Evolutionary conservation across 2,329 filamentous ascomycete genomes (phyloP), one percentile per base, ranked within the genome.

Genomic region (Pseudocercospora ulei): DNA sequence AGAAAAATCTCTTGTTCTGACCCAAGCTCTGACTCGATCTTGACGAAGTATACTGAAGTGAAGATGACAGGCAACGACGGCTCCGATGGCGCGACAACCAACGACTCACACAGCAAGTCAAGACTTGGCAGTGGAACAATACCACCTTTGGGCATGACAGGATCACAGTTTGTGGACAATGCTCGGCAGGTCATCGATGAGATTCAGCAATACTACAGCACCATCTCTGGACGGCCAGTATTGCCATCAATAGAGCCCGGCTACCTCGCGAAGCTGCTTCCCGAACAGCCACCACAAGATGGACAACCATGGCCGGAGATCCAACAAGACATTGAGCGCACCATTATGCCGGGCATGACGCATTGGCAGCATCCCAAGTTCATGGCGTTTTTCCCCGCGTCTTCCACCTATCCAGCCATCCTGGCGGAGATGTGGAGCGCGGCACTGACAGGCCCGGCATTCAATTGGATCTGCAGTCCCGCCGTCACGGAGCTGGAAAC

Each of bases 381-480:
- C 70, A 84, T 95, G 75, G 88, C 88, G 28, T 96, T 92, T 69
- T 96, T 90, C 64, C 82, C 88, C 1, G 84, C 84, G 34, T 78
- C 76, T 14, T 78, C 79, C 37, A 83, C 80, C 22, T 95, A 80
- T 58, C 86, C 88, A 0, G 75, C 78, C 17, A 88, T 94, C 61
- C 72, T 96, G 7, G 88, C 85, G 12, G 88, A 96, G 64, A 78
- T 96, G 67, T 96, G 94, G 68, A 84, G 78, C 27, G 79, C 83
- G 3, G 81, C 85, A 4, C 87, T 95, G 64, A 90, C 78, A 7
- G 83, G 83, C 9, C 85, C 88, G 1, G 85, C 85, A 24, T 96
- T 96, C 70, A 96, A 96, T 64, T 96, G 88, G 88, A 78, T 95
- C 48, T 95, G 88, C 64, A 86, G 80, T 4, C 88, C 88, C 0